Base-by-base conservation (phyloP, 2,329 filamentous ascomycete genomes). In the Escovopsis weberi region DNA sequence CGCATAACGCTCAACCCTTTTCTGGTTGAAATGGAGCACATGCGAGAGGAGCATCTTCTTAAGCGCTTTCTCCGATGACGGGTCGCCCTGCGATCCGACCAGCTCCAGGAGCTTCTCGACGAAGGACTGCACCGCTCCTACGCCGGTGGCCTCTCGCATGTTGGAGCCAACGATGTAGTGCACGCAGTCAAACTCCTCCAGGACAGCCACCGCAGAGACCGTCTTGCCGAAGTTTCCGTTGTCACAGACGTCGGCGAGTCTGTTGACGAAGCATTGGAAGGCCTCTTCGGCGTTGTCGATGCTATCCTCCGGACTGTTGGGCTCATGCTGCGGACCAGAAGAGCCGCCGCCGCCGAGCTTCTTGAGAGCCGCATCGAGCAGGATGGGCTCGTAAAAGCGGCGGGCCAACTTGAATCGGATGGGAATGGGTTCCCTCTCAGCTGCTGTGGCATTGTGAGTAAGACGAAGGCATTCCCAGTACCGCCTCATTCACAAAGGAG, bases 131-230 rank as follows among this genome's bases (percentile, higher is more conserved):
- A 49, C 48, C 1, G 23, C 38, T 0, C 8, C 1, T 1, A 55
- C 40, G 2, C 38, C 39, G 0, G 23, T 2, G 0, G 3, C 3
- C 6, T 28, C 45, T 6, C 50, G 41, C 19, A 52, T 45, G 34
- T 62, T 63, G 2, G 54, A 61, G 0, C 50, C 57, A 43, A 63
- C 51, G 6, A 53, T 42, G 28, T 61, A 63, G 1, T 49, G 43
- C n/a, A 58, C 45, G 8, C 41, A 44, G 1, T 58, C 51, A 2
- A 51, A 51, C 4, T 48, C 45, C 6, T 59, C 48, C 1, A 61
- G 44, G 1, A 63, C 48, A 0, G 51, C 45, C n/a, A 60, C 36
- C 0, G 59, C 51, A 0, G 60, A 55, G 4, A 63, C 55, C 0
- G 56, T 61, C 1, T 26, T 43, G 2, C 59, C 60, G 1, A 53